phyloP scores from a whole-genome alignment of 176 grass and related monocot genomes.

The Lolium rigidum region DNA sequence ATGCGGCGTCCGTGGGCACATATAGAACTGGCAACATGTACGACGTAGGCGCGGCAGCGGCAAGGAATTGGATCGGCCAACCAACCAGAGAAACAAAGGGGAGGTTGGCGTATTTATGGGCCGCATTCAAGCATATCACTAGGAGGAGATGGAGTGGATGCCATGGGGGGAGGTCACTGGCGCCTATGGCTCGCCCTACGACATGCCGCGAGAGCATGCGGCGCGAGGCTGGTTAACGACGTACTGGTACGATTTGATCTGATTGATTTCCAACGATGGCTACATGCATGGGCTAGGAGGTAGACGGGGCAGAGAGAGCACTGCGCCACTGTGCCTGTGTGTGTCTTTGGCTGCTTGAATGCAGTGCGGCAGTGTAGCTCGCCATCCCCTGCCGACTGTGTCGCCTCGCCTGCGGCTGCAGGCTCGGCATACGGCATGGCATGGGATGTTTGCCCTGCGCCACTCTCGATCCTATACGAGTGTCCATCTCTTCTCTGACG shows the following conservation, averaged over 20 bases:
- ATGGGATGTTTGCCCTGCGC: conserved; percentile 12
- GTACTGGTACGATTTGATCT: not conserved
- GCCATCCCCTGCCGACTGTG: not conserved
- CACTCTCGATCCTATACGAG: too few species aligned
- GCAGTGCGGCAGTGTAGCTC: not conserved
- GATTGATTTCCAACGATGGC: conserved; percentile 27
- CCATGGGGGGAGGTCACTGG: not conserved
- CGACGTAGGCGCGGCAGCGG: conserved; percentile 12
- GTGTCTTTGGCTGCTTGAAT: not conserved
- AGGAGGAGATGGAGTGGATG: not conserved
- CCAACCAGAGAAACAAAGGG: conserved; percentile 53
- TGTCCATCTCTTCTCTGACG: not conserved
- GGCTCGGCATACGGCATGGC: conserved; percentile 37
- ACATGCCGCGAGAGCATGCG: conserved; percentile 52
- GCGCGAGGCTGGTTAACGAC: conserved; percentile 22
- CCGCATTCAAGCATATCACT: conserved; percentile 52
- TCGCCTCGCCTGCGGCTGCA: conserved; percentile 29
- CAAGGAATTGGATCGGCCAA: conserved; percentile 51
- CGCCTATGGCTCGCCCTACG: not conserved
- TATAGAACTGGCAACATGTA: not conserved
- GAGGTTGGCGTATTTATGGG: conserved; percentile 66
- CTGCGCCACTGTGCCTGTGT: not conserved
- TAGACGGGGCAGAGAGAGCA: not conserved
- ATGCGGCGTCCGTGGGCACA: not conserved
- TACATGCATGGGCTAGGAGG: not conserved